phyloP scores from a whole-genome alignment of 1,284 basidiomycete genomes.

The Cryptococcus hybrid region DNA sequence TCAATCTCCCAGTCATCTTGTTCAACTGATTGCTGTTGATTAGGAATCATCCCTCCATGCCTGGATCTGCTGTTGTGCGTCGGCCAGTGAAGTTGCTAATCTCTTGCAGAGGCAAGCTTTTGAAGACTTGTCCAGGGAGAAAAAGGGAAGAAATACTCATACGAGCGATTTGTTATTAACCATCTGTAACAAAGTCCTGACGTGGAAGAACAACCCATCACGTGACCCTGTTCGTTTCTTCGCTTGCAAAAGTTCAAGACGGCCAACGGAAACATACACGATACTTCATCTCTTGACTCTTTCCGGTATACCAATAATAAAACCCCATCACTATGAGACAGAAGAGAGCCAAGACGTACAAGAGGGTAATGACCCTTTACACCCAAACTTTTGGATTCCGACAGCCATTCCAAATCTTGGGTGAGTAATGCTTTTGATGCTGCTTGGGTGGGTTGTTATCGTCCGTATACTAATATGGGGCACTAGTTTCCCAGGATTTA shows the following conservation, averaged over 20 bases:
- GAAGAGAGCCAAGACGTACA: conserved; percentile 87
- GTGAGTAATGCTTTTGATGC: conserved; percentile 53
- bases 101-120: no score
- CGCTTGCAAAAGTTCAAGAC: no score
- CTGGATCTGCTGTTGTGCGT: no score
- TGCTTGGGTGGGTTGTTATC: conserved; percentile 56
- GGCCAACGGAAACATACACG: no score
- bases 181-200: no score
- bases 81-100: no score
- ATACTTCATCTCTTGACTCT: no score
- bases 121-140: conserved; percentile 17
- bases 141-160: conserved; percentile 3
- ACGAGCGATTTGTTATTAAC: no score
- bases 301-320: background rate
- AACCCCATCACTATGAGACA: conserved; percentile 68
- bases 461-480: background rate
- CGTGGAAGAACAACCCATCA: no score
- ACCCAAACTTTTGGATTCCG: conserved; percentile 80
- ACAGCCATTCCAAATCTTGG: conserved; percentile 84
- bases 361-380: conserved; percentile 87
- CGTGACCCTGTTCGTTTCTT: conserved; percentile 4
- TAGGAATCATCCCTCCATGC: no score
- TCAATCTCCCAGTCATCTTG: conserved; percentile 37
- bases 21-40: background rate
- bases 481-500: conserved; percentile 78